Evolutionary conservation across 768 basidiomycete species (phyloP), one percentile per base, ranked within the genome.

Genomic region (Mycena venus): DNA sequence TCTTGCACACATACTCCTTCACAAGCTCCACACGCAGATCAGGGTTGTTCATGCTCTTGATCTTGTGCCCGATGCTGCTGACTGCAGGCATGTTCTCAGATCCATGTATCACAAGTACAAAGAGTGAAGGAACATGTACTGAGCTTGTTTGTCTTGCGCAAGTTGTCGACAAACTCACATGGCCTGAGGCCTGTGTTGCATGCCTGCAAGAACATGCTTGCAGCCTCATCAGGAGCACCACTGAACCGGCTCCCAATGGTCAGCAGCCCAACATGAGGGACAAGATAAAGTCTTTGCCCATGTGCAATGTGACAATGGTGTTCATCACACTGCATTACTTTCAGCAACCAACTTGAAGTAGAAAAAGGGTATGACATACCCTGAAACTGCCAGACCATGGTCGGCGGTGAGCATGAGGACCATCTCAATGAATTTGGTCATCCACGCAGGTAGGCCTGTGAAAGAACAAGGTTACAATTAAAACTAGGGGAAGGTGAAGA

Each of bases 351-450:
- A 36, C 17, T 23, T 4, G 9, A 14, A 17, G 4, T 9, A 3
- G 58, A 34, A 82, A 23, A 74, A 84, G 83, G 10, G 4, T 23
- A 99, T 97, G n/a, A n/a, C n/a, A n/a, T n/a, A n/a, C n/a, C n/a
- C n/a, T n/a, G n/a, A n/a, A n/a, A n/a, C n/a, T n/a, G n/a, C n/a
- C n/a, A n/a, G n/a, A n/a, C n/a, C n/a, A n/a, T n/a, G n/a, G n/a
- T n/a, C n/a, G n/a, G n/a, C n/a, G n/a, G n/a, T n/a, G n/a, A n/a
- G n/a, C n/a, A n/a, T n/a, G n/a, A n/a, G n/a, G n/a, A n/a, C n/a
- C 98, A 99, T 99, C 89, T 99, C 98, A 83, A 99, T 93, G 90
- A 99, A 99, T 88, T 99, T 99, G 83, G 96, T 93, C 59, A 97
- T 97, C 90, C 94, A 98, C 60, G 92, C 87, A 21, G 97, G 98